These are phyloP conservation scores for Prunus kanzakura DNA, from an alignment of 306 rosid species.

Conservation along the genomic window DNA sequence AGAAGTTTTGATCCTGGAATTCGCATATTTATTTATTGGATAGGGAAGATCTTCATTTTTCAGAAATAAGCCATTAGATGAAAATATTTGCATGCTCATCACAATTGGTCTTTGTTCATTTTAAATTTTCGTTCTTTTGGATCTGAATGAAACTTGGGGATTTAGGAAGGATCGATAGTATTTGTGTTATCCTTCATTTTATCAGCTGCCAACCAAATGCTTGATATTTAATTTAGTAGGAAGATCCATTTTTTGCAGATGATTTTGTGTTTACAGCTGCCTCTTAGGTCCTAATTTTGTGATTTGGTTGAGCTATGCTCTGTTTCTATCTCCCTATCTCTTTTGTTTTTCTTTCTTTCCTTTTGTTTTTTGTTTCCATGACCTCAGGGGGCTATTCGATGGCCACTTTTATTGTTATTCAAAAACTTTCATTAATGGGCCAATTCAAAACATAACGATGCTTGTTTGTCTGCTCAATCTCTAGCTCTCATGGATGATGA, in stretches of 20 bases:
- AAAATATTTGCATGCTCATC: background rate
- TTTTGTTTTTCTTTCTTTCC: background rate
- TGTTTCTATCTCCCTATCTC: background rate
- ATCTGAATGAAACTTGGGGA: background rate
- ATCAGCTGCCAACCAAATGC: slow-evolving; percentile 16
- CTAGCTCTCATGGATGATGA: slow-evolving; percentile 91
- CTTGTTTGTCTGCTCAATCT: slow-evolving; percentile 31
- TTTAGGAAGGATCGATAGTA: background rate
- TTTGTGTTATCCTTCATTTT: slow-evolving; percentile 10
- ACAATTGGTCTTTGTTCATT: background rate
- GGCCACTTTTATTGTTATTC: background rate
- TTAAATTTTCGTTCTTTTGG: background rate
- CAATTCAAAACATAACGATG: slow-evolving; percentile 17
- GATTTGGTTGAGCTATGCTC: background rate
- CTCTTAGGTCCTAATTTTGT: background rate
- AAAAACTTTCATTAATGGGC: slow-evolving; percentile 19
- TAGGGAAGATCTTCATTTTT: slow-evolving; percentile 6
- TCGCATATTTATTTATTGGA: slow-evolving; percentile 31
- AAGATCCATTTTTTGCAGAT: slow-evolving; percentile 15
- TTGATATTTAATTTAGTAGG: background rate
- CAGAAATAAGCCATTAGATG: background rate
- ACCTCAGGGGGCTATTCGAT: background rate
- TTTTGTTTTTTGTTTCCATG: background rate
- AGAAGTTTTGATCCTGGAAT: slow-evolving; percentile 31
- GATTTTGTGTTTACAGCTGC: background rate